Base-by-base conservation (phyloP, 768 basidiomycete species). In the Macrolepiota fuliginosa region DNA sequence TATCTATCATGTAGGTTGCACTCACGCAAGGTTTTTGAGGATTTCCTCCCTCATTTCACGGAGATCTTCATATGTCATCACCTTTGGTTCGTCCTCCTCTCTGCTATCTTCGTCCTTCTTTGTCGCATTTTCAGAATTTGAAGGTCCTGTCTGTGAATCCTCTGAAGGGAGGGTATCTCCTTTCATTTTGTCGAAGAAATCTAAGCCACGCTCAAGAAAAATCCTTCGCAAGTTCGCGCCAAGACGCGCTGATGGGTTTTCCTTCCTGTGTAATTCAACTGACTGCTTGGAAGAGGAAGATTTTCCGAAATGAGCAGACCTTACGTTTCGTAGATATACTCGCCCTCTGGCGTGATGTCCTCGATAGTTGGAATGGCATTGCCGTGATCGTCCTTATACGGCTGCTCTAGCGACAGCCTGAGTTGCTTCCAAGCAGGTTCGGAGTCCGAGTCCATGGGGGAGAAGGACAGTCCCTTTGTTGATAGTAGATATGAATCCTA, bases 381-480 rank as follows among this genome's bases (percentile, higher is more conserved):
- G 7, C 89, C 91, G 39, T 81, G 73, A 65, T 94, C 91, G 67
- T 92, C 88, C 71, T 88, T 92, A 76, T 92, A 92, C 0, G 90
- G 91, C 40, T 85, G 79, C 69, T 94, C 92, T 35, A 94, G 79
- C 1, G 90, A 87, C 10, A 93, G 75, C 62, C 75, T 87, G 39
- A 87, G 76, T 64, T 80, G 80, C 68, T 82, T 86, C 83, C 86
- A 89, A 9, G 77, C 69, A 11, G 78, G 79, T 55, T 77, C 71
- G 36, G 63, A 56, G 2, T 54, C 59, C 35, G 63, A 54, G 1
- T 56, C 61, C 42, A 61, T 61, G n/a, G 22, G n/a, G 25, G 36
- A 27, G 52, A 54, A 17, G 27, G 40, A 36, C 68, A 40, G 46
- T 12, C 36, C n/a, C 35, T 54, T 39, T 25, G 45, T 37, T 61